Evolutionary conservation across 768 basidiomycete genomes (phyloP), one percentile per base, ranked within the genome.

Genomic region (Lactarius quietus): DNA sequence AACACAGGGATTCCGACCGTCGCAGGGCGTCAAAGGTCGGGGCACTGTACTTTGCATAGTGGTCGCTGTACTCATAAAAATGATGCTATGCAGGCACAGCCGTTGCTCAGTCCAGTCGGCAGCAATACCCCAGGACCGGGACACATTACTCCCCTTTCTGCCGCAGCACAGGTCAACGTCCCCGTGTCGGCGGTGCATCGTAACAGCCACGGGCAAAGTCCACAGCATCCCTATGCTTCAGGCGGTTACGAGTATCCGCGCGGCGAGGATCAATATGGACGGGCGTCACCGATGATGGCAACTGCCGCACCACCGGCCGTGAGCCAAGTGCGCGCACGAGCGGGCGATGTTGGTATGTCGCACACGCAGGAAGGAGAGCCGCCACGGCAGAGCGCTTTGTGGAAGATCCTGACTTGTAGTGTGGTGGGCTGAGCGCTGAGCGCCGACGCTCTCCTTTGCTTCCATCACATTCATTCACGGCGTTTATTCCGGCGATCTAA

Each of bases 231-330:
- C 7, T 93, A 92, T 68, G 90, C 90, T 28, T 84, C 78, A 65
- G 83, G 81, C 15, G 87, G 82, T 10, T 85, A 85, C 74, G 88
- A 90, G 69, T 86, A 87, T 68, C 66, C 72, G 69, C 65, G 72
- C 57, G 68, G 71, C 75, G 66, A 83, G 68, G 83, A 83, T 71
- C 83, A 78, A 62, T 93, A 93, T 70, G 88, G 89, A n/a, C 84
- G 89, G 59, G 82, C 84, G 33, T 92, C 91, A 45, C 91, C 90
- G 20, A 93, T 93, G 91, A 83, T 91, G 61, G 83, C 89, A 31
- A 86, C 80, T 59, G 86, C 85, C 43, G 88, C 82, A 35, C 87
- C 87, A 61, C 89, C 88, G 31, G 89, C 89, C 35, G 75, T 92
- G 67, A 90, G 86, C 76, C 83, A 84, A 70, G 83, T 89, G 64